Percentiles rank a stretch among this genome's conserved stretches.
Evolutionary conservation across 495 filamentous ascomycete genomes (phyloP).

Genomic region (Aspergillus saccharolyticus): DNA sequence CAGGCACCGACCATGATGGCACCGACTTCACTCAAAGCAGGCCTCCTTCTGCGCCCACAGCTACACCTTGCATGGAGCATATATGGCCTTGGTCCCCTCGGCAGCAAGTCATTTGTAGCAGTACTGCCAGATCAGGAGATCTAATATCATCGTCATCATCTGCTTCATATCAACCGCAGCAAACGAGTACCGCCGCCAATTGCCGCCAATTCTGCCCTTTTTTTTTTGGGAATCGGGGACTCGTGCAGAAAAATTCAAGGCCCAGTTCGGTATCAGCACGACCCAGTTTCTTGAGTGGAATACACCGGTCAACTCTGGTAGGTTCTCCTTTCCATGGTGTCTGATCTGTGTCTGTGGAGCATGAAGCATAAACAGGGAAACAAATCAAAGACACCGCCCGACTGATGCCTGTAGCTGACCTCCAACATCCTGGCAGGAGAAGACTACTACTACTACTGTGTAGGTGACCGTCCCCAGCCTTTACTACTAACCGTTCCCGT

Average conservation of each 20-base stretch:
- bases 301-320: not conserved
- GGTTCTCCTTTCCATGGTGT: not conserved
- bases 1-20: not conserved
- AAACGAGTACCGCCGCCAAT: not conserved
- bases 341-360: not conserved
- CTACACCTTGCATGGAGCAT: slow-evolving; percentile 1
- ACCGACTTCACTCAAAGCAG: not conserved
- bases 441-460: slow-evolving; percentile 16
- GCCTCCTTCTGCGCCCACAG: not conserved
- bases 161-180: not conserved
- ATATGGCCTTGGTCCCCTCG: slow-evolving; percentile 1
- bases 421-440: slow-evolving; percentile 11
- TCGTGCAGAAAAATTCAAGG: not conserved
- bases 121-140: slow-evolving; percentile 7
- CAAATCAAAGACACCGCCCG: not conserved
- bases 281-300: not conserved
- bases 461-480: slow-evolving; percentile 18
- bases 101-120: not conserved
- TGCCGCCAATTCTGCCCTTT: not conserved
- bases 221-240: not conserved
- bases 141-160: not conserved
- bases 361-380: not conserved
- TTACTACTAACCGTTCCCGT: too few species aligned
- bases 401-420: not conserved
- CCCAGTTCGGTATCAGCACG: not conserved